Base-by-base conservation (phyloP, 2,329 filamentous ascomycete genomes). In the Dothistroma septosporum region DNA sequence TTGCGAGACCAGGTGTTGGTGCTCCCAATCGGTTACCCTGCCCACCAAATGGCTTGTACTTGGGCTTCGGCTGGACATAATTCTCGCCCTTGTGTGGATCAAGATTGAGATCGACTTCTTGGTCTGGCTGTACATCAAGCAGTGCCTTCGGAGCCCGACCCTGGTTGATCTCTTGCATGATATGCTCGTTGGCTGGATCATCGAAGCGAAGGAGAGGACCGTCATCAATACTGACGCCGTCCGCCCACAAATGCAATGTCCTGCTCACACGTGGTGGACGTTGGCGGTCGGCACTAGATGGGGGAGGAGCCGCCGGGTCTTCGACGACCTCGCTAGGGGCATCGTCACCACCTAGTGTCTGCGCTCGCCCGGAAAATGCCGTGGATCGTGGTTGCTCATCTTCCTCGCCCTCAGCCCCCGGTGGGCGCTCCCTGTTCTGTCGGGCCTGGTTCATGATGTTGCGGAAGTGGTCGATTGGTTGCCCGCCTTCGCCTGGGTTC, bases 211-310 rank as follows among this genome's bases (percentile, higher is more conserved):
- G 87, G 41, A 94, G 83, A 52, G 87, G 84, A 31, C 91, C 91
- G 69, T 94, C 89, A 61, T 92, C 90, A 62, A 95, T 86, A 65
- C 89, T 93, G 77, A 94, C 93, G 14, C 91, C 91, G 71, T 95
- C 87, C 47, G 83, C 82, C 91, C 91, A 95, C 49, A 94, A 82
- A 70, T 93, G 90, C 57, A 95, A 80, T 11, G 85, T 83, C 55
- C 90, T 86, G 55, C 85, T 85, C 62, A 89, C 85, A 5, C 83
- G 82, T 33, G 72, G 72, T 9, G 68, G 65, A 10, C 58, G 62
- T 35, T 82, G 78, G 10, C 75, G 76, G 16, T 73, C 75, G 52
- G 70, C 69, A 61, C 73, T 73, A 49, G 65, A 63, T 9, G 14
- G 50, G 9, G 31, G 31, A 35, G 65, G 75, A 37, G 70, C 67